Evolutionary conservation across 139 green algal species (phyloP).

Genomic region (Chlamydomonas sp.): DNA sequence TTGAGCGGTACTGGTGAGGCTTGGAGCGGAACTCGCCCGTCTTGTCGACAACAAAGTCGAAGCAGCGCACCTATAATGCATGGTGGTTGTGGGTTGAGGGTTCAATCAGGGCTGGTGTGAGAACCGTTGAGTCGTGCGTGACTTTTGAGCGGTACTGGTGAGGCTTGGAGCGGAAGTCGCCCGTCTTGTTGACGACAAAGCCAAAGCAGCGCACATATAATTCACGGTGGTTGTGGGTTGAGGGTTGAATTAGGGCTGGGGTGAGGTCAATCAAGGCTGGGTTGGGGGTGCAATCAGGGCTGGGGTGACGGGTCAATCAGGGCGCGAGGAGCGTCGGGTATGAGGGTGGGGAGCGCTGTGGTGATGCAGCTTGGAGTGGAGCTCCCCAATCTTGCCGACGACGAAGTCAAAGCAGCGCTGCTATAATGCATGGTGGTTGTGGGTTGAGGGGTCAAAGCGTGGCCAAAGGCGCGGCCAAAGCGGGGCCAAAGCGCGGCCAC

Average conservation of each 20-base stretch:
- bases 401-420: slow-evolving; percentile 39
- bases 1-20: slow-evolving; percentile 27
- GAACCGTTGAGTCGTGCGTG: slow-evolving; percentile 28
- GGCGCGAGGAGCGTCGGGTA: slow-evolving; percentile 30
- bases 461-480: too few relatives aligned
- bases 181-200: slow-evolving; percentile 34
- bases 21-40: slow-evolving; percentile 20
- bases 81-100: too few relatives aligned
- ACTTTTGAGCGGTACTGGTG: slow-evolving; percentile 29
- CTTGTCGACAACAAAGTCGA: slow-evolving; percentile 40
- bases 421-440: too few relatives aligned
- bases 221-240: too few relatives aligned
- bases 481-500: neutral
- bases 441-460: too few relatives aligned
- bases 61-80: slow-evolving; percentile 29
- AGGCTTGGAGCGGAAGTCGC: slow-evolving; percentile 23
- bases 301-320: too few relatives aligned
- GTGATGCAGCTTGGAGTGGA: slow-evolving; percentile 23
- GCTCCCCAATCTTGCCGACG: slow-evolving; percentile 26
- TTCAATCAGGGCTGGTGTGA: too few relatives aligned
- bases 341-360: slow-evolving; percentile 27
- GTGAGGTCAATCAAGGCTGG: too few relatives aligned
- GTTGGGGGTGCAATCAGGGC: too few relatives aligned
- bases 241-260: too few relatives aligned
- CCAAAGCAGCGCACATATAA: slow-evolving; percentile 31